A percentile compares a stretch with the other conserved stretches of the same genome.
Conservation (phyloP, 148 eudicot species). For the Persicaria maculosa region DNA sequence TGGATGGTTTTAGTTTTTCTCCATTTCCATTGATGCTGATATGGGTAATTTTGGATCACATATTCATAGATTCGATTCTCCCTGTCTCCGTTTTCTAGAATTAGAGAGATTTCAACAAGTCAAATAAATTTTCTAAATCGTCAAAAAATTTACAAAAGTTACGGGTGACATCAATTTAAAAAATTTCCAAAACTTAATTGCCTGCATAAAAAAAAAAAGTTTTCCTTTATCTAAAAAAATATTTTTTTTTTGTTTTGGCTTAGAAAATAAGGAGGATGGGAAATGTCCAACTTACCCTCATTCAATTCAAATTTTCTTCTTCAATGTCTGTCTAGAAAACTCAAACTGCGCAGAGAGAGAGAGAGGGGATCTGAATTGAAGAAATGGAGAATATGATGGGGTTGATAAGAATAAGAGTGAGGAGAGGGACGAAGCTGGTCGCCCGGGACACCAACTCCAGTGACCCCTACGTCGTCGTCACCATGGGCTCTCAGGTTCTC, state of each 20-base stretch:
- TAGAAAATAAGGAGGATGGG: background rate
- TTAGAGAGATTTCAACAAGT: too few relatives aligned
- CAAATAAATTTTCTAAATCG: too few relatives aligned
- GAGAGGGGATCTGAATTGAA: background rate
- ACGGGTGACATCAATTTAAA: too few relatives aligned
- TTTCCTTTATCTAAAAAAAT: too few relatives aligned
- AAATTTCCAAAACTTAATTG: too few relatives aligned
- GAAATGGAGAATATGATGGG: conserved; percentile 27
- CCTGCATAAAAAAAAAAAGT: too few relatives aligned
- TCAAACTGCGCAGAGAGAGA: background rate
- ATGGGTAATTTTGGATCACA: too few relatives aligned
- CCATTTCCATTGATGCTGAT: background rate
- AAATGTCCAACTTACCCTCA: background rate
- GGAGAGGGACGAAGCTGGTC: conserved; percentile 39
- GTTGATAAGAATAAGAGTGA: conserved; percentile 27
- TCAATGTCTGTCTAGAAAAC: background rate
- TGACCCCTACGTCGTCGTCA: conserved; percentile 40
- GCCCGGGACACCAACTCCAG: conserved; percentile 34
- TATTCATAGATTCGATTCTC: background rate
- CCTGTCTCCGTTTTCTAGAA: background rate
- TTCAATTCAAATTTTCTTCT: background rate
- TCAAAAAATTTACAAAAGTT: too few relatives aligned
- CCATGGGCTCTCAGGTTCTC: conserved; percentile 28
- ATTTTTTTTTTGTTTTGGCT: background rate
- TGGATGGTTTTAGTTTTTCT: background rate